Percentiles rank a stretch among this genome's conserved stretches.
Evolutionary conservation across 441 rosid genomes (phyloP).

Genomic region (Gossypium gossypioides): DNA sequence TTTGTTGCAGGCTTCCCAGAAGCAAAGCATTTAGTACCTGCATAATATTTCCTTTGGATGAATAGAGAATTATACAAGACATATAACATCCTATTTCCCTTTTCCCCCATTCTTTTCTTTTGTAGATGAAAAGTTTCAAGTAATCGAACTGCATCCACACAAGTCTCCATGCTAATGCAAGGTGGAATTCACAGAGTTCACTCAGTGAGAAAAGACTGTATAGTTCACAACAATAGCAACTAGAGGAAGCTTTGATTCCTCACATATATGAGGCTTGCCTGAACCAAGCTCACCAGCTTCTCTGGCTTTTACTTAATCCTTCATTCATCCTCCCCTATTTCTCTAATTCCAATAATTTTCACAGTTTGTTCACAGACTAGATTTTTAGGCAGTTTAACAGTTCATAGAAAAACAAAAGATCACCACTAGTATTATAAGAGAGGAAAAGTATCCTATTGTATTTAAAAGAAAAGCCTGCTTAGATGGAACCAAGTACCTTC

Average conservation of each 20-base stretch:
- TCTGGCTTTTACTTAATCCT: not conserved
- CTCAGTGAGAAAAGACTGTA: not conserved
- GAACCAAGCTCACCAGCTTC: not conserved
- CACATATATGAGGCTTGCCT: not conserved
- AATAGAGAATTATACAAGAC: not conserved
- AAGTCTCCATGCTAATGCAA: not conserved
- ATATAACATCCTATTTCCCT: not conserved
- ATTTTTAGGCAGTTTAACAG: not conserved
- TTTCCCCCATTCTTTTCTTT: not conserved
- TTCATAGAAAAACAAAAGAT: not conserved
- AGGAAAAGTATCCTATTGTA: not conserved
- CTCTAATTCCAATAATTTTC: not conserved
- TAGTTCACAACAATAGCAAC: not conserved
- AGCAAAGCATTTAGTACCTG: slow-evolving; percentile 81
- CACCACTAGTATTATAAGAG: not conserved
- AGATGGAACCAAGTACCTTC: slow-evolving; percentile 43
- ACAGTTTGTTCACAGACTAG: not conserved
- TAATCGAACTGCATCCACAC: not conserved
- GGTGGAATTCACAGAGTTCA: not conserved
- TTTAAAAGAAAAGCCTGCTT: not conserved
- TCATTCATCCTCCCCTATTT: not conserved
- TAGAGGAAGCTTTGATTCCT: not conserved
- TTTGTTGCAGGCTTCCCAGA: slow-evolving; percentile 84
- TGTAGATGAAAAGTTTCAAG: not conserved
- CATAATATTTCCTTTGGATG: not conserved